Evolutionary conservation across 768 basidiomycete genomes (phyloP), one percentile per base, ranked within the genome.

Genomic region (Leccinum imitatum): DNA sequence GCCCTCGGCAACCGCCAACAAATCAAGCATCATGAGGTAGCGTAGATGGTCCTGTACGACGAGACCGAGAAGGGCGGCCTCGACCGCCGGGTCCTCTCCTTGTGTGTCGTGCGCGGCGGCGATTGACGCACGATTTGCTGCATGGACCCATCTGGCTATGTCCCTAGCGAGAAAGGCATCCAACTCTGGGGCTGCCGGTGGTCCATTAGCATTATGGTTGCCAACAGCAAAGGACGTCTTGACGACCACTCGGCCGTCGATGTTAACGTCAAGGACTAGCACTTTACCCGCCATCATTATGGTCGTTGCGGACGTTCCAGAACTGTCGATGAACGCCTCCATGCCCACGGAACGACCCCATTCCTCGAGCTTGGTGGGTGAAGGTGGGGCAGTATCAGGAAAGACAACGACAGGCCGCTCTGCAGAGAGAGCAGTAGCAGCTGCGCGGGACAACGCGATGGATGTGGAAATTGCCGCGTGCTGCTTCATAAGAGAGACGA

Each of bases 261-360:
- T 82, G 64, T 90, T 87, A 59, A 91, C 79, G 69, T 93, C 91
- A 56, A 92, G 75, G 35, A 92, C 90, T 10, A 93, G 76, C n/a
- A 91, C 85, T 70, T 90, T 90, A 2, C 91, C 91, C 4, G 85
- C 91, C 39, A 91, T 80, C 19, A 87, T 80, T 41, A 90, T 75
- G 0, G 81, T 86, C 44, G 81, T 75, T 25, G 76, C 76, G n/a
- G 68, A 64, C 15, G 59, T 41, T 15, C 80, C 82, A 59, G 80
- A 80, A 39, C 78, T 77, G 62, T 91, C 90, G 60, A 80, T 83
- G 76, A 89, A 92, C 4, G 84, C 78, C 66, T 91, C 88, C 88
- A 91, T 88, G 27, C 87, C 89, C 5, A 80, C 84, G 27, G 80
- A 75, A 17, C 78, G 79, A 6, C 84, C 85, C 85, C 87, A 91